A percentile compares a stretch with the other conserved stretches of the same genome.
Evolutionary conservation across 1,284 basidiomycete species (phyloP).

Genomic region (Microbotryum scabiosae): DNA sequence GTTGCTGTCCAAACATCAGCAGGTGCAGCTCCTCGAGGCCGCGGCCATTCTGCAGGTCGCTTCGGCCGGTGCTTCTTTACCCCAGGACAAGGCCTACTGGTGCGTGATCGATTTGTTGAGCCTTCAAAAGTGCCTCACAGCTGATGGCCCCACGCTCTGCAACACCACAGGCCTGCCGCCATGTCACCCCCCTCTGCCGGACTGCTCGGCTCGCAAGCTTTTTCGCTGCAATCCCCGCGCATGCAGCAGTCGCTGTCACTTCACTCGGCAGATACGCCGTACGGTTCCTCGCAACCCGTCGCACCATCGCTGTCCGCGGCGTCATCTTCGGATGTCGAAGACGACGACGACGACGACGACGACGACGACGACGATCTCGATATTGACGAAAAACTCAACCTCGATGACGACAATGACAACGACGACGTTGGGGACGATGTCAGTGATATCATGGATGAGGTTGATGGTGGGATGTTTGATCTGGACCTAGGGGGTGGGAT

Average conservation of each 20-base stretch:
- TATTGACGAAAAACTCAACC: conserved; percentile 23
- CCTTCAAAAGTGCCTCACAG: background rate
- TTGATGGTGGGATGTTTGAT: conserved; percentile 28
- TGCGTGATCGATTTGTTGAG: conserved; percentile 46
- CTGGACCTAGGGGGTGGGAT: conserved; percentile 14
- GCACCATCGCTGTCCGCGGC: conserved; percentile 8
- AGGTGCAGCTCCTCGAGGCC: conserved; percentile 93
- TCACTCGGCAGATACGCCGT: conserved; percentile 9
- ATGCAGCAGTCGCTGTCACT: conserved; percentile 24
- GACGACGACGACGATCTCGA: conserved; percentile 21
- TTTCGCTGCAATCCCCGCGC: conserved; percentile 17
- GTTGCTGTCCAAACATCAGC: conserved; percentile 91
- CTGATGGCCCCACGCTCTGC: background rate
- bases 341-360: background rate
- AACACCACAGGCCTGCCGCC: conserved; percentile 51
- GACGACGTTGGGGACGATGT: conserved; percentile 32
- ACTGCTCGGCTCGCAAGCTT: conserved; percentile 40
- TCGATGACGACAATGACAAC: conserved; percentile 38
- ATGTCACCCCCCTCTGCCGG: conserved; percentile 45
- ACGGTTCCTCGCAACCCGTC: background rate
- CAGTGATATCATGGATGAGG: conserved; percentile 5
- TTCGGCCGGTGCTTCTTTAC: conserved; percentile 62
- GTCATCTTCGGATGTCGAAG: background rate
- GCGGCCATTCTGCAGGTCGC: conserved; percentile 74
- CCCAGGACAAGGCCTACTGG: conserved; percentile 84